phyloP scores from a whole-genome alignment of 2,329 filamentous ascomycete genomes.

The Ceratocystiopsis brevicomis region DNA sequence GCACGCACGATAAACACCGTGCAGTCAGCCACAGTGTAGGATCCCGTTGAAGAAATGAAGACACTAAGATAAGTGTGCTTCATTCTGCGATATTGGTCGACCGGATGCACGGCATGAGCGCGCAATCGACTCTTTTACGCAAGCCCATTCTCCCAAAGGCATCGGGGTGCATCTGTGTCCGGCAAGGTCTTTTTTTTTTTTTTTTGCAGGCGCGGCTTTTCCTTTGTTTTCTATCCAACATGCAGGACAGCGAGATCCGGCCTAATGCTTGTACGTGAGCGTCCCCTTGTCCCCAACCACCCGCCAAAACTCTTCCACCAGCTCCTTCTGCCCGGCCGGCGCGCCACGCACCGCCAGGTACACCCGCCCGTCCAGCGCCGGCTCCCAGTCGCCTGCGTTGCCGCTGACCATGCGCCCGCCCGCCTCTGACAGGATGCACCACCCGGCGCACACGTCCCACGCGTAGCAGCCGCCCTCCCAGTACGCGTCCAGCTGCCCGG shows the following conservation, averaged over 20 bases:
- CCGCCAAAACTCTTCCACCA: constrained; percentile 46
- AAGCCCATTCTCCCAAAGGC: no score
- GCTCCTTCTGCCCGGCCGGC: constrained; percentile 37
- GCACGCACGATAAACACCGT: neutral
- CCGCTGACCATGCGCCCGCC: constrained; percentile 54
- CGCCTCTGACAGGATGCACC: constrained; percentile 57
- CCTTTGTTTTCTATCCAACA: no score
- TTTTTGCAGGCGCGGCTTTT: no score
- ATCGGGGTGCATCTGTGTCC: no score
- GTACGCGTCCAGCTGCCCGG: constrained; percentile 52
- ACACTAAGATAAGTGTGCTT: no score
- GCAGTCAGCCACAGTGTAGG: neutral
- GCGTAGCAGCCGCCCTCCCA: constrained; percentile 77
- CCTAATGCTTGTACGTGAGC: constrained; percentile 23
- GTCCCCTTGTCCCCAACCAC: constrained; percentile 32
- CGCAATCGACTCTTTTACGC: no score
- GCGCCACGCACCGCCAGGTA: constrained; percentile 46
- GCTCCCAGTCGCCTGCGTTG: constrained; percentile 56
- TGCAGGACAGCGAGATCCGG: no score
- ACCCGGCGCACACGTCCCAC: constrained; percentile 71
- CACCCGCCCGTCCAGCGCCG: constrained; percentile 35
- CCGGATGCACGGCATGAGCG: no score
- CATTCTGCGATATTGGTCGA: no score
- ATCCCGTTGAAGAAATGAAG: neutral
- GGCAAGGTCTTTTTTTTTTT: no score